Evolutionary conservation across 2,329 filamentous ascomycete genomes (phyloP), one percentile per base, ranked within the genome.

Genomic region (Pleoardoris graminearum): DNA sequence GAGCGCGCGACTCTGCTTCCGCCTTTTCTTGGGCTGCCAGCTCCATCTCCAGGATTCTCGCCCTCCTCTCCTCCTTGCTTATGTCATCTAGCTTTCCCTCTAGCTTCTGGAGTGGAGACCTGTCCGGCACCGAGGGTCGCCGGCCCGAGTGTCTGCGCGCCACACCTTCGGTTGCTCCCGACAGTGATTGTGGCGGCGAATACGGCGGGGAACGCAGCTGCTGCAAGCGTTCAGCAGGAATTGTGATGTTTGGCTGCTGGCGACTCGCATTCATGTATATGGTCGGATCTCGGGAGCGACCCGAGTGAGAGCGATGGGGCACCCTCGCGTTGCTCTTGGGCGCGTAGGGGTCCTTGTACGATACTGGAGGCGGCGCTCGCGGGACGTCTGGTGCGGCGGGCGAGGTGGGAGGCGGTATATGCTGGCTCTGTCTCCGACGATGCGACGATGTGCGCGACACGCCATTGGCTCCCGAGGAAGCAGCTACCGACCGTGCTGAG

Each of bases 1-100:
- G 64, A 37, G 65, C 69, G n/a, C 67, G 62, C 51, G 58, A 61
- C 35, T 71, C 68, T 8, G 75, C 71, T 32, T 80, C 80, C 11
- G 77, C 79, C 61, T 79, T 80, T 66, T 93, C 86, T 61, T 86
- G 83, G 16, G 87, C 83, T 37, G 84, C 82, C 61, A 85, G 81
- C 71, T 97, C 93, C 5, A 91, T 91, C 64, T 93, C 89, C 69
- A 91, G 84, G 4, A 93, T 85, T 41, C 90, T 83, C 7, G 91
- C 91, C 59, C 93, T 84, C 73, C 96, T 95, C 75, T 97, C 92
- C 75, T 97, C 92, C 73, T 97, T 97, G 72, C 89, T 96, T 73
- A 97, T 93, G 75, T 89, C 91, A 73, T 88, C 89, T 67, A 97
- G 82, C 65, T 90, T 94, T 67, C 90, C 85, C 78, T 99, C 93